A percentile compares a stretch with the other conserved stretches of the same genome.
Conservation (phyloP, 352 stramenopile genomes). For the Vaucheria bursata region DNA sequence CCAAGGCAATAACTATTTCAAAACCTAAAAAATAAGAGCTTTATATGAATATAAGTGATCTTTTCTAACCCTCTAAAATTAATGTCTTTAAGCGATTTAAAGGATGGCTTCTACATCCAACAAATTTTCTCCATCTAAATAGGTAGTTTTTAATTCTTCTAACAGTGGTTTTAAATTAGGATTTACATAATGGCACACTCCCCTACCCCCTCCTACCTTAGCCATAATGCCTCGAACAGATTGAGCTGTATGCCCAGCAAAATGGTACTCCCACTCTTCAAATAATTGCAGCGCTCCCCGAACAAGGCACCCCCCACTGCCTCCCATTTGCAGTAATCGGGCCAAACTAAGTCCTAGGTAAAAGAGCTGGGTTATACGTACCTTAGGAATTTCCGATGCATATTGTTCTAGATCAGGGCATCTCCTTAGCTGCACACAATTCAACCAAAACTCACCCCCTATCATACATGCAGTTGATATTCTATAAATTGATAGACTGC, state of each 20-base stretch:
- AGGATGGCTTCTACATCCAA: not conserved
- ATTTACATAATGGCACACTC: conserved; percentile 9
- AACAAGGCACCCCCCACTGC: conserved; percentile 15
- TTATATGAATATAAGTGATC: no score
- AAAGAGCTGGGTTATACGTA: conserved; percentile 27
- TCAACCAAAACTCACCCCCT: conserved; percentile 35
- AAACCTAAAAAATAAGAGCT: no score
- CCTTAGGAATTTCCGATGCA: conserved; percentile 20
- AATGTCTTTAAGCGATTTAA: no score
- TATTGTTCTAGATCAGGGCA: conserved; percentile 32
- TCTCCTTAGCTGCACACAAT: conserved; percentile 33
- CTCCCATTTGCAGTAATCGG: conserved; percentile 27
- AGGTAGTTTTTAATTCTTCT: not conserved
- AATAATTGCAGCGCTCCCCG: conserved; percentile 34
- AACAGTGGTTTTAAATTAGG: conserved; percentile 9
- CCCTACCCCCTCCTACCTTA: conserved; percentile 20
- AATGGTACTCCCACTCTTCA: conserved; percentile 47
- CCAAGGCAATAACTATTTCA: no score
- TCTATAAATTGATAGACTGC: no score
- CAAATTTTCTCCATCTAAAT: not conserved
- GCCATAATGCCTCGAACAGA: conserved; percentile 37
- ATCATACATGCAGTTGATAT: no score
- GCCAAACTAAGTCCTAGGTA: conserved; percentile 39
- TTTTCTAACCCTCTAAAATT: no score
- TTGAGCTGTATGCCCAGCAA: conserved; percentile 26